Base-by-base conservation (phyloP, 2,329 filamentous ascomycete species). In the Xylaria sp. region DNA sequence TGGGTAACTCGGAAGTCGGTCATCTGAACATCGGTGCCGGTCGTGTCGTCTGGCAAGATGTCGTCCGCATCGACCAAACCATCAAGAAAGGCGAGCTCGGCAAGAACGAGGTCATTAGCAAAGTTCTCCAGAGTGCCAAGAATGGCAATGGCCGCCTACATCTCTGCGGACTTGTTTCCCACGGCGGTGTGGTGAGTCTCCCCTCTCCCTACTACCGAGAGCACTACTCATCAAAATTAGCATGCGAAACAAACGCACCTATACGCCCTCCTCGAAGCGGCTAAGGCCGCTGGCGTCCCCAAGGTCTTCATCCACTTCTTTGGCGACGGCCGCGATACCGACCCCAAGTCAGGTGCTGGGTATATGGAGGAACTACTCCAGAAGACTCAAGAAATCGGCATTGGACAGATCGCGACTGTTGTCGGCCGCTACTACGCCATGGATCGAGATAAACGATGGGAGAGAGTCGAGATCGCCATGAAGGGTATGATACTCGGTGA, bases 381-480 rank as follows among this genome's bases (percentile, higher is more conserved):
- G 66, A 92, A 90, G 75, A 89, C 88, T 72, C 90, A 96, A 82
- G 93, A 98, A 81, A 87, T 97, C 73, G 94, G 93, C 52, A 82
- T 91, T 71, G 96, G 95, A 73, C 87, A 97, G 82, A 88, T 99
- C 72, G 95, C 93, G 36, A 97, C 96, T 43, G 88, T 98, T 56
- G 95, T 98, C 68, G 96, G 96, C 68, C 90, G 95, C 75, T 99
- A 98, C 90, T 99, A 93, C 81, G 93, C 94, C 82, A 99, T 99
- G 96, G 96, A 99, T 85, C 94, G 96, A 75, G 96, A 99, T 82
- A 98, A 98, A 93, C 90, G 96, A 80, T 99, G 96, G 96, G 96
- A 99, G 79, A 89, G 96, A 79, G 86, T 97, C 73, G 93, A 97
- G 85, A 77, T 97, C 74, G 96, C 92, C 74, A 85, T 99, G 79